Base-by-base conservation (phyloP, 1,284 basidiomycete species). In the Salmacisia buchloeana region DNA sequence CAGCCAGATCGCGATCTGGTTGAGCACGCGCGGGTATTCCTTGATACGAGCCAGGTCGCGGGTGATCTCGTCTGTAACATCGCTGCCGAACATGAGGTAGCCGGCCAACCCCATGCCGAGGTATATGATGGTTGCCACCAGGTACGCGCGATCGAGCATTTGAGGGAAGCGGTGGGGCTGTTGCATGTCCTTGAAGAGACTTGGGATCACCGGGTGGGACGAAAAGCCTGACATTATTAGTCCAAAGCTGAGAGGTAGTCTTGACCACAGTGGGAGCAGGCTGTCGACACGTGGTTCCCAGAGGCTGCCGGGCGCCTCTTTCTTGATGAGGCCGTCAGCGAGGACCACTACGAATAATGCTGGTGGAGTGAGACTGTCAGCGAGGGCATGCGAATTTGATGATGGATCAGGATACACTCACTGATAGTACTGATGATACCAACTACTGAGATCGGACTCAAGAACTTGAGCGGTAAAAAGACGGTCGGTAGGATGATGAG, bases 141-240 rank as follows among this genome's bases (percentile, higher is more conserved):
- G 73, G 86, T 92, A 94, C n/a, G 91, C 91, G 79, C 86, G 86
- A 72, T 90, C 86, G 69, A 91, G 89, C 88, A 94, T 92, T 52
- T 80, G 82, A 78, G 90, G 86, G 76, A 94, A 96, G 67, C 88
- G 83, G 43, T 84, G 83, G 0, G 92, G 92, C 71, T 93, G 86
- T 60, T 83, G 82, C 93, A 97, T 97, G 80, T 97, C 94, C 69
- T 88, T 84, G 12, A 90, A 91, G 15, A 97, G 81, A 9, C 89
- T 91, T 5, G 94, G 94, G 58, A 97, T 89, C 38, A 94, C 91
- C 12, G 92, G 90, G 79, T 97, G 94, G 0, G 93, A 92, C 4
- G 92, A 88, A 73, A 97, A 94, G 85, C 94, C 93, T n/a, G 91
- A 91, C 88, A 97, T 92, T 77, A 97, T 88, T 62, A 97, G 83